Conservation (phyloP, 371 early-diverging fungal species). For the Saksenaea vasiformis region DNA sequence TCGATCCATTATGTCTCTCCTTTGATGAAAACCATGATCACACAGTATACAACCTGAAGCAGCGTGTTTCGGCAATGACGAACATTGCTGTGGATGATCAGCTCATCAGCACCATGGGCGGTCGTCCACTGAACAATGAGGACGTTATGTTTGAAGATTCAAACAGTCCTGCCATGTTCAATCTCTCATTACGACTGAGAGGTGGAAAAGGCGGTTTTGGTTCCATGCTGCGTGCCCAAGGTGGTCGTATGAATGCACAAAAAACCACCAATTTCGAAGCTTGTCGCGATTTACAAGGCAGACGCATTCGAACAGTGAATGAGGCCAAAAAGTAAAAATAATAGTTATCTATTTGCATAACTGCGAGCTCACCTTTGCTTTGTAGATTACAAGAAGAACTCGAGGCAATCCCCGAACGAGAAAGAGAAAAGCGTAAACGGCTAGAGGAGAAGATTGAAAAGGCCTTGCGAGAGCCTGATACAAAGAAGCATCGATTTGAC, state of each 20-base stretch:
- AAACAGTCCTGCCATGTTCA: constrained; percentile 25
- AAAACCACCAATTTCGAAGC: constrained; percentile 92
- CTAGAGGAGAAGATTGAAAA: constrained; percentile 85
- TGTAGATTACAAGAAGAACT: constrained; percentile 79
- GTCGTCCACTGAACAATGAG: constrained; percentile 38
- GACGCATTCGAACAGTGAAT: constrained; percentile 86
- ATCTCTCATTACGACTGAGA: constrained; percentile 42
- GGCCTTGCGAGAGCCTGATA: constrained; percentile 67
- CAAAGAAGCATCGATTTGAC: constrained; percentile 80
- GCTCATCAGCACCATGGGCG: constrained; percentile 43
- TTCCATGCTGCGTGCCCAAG: constrained; percentile 91
- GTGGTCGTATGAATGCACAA: constrained; percentile 88
- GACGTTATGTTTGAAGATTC: constrained; percentile 21
- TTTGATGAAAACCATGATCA: constrained; percentile 15
- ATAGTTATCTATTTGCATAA: background rate
- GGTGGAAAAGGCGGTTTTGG: constrained; percentile 98
- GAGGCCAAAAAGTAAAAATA: constrained; percentile 79
- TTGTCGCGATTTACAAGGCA: constrained; percentile 92
- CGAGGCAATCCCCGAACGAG: constrained; percentile 71
- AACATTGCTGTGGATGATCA: constrained; percentile 51
- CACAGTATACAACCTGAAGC: constrained; percentile 33
- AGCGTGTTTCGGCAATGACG: constrained; percentile 31
- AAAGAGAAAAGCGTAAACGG: constrained; percentile 66
- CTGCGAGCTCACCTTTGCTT: background rate
- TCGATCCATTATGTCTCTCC: constrained; percentile 26